Evolutionary conservation across 2,329 filamentous ascomycete species (phyloP).

Genomic region (Epichloe elymi): DNA sequence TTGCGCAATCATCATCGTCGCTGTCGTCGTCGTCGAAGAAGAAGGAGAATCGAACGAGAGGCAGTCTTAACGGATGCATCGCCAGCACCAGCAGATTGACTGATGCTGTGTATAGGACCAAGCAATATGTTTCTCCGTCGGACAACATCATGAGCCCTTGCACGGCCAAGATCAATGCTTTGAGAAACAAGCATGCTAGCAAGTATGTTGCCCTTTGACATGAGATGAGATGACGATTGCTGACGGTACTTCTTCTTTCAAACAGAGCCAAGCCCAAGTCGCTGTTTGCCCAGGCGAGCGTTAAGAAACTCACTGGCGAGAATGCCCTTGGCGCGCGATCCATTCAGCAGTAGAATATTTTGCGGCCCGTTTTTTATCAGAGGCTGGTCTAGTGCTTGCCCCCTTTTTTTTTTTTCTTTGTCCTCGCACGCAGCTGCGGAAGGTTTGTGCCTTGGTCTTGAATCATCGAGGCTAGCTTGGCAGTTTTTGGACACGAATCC

Average conservation of each 20-base stretch:
- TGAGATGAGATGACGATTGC: no score
- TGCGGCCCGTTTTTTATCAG: background rate
- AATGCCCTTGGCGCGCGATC: conserved; percentile 26
- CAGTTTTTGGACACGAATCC: background rate
- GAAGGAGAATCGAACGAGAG: background rate
- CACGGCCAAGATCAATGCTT: conserved; percentile 66
- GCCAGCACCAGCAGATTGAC: background rate
- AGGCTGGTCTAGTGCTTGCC: background rate
- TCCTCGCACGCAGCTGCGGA: background rate
- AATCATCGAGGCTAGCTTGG: background rate
- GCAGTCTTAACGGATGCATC: background rate
- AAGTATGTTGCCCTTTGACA: conserved; percentile 43
- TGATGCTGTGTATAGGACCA: conserved; percentile 4
- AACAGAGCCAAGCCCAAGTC: conserved; percentile 52
- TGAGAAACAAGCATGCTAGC: conserved; percentile 67
- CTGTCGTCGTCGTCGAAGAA: background rate
- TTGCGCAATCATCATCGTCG: no score
- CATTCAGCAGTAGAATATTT: conserved; percentile 15
- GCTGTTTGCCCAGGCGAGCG: conserved; percentile 51
- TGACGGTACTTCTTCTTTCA: background rate
- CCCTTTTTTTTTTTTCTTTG: background rate
- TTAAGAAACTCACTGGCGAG: conserved; percentile 45
- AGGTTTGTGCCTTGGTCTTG: background rate
- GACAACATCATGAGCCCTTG: conserved; percentile 82
- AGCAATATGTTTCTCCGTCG: conserved; percentile 62